Base-by-base conservation (phyloP, 2,329 filamentous ascomycete genomes). In the Macrophomina pseudophaseolina region DNA sequence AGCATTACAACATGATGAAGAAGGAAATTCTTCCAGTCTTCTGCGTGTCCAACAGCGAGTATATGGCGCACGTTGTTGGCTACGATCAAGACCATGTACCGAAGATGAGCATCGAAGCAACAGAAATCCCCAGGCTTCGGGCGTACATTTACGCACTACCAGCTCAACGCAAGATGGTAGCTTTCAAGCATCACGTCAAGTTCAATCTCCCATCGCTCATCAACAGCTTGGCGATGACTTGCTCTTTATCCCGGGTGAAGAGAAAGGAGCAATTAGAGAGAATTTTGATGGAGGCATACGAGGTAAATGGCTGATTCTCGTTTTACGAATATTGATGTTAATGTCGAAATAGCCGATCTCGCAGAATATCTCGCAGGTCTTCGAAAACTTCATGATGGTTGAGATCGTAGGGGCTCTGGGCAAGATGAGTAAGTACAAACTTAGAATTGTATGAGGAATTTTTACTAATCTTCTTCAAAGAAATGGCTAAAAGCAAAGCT, bases 1-100 rank as follows among this genome's bases (percentile, higher is more conserved):
- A 4, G 14, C 65, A 9, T 68, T 69, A 68, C 32, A 69, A 69
- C 2, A 63, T 58, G 9, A 70, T 71, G 32, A 65, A 67, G 14
- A 60, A 23, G 5, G 53, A 53, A 0, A 35, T 54, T 7, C 67
- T 69, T 0, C 68, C 71, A 3, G 40, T 70, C 0, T 74, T 70
- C 33, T 74, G 72, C n/a, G 67, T 74, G 0, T 70, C 68, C 1
- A 74, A 74, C 33, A 42, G 12, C 0, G 69, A 69, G 8, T 74
- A 73, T 51, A 71, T 70, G 67, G 52, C 58, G 5, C 65, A 74
- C 42, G 30, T 70, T 1, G 35, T 64, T 9, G 69, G 67, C 9
- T 68, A 66, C 30, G 14, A 67, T n/a, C 52, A 46, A 3, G 52
- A 28, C 0, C 46, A 68, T 3, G 16, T 33, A 0, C 68, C 71